Evolutionary conservation across 2,329 filamentous ascomycete genomes (phyloP).

Genomic region (Penicillium sp.): DNA sequence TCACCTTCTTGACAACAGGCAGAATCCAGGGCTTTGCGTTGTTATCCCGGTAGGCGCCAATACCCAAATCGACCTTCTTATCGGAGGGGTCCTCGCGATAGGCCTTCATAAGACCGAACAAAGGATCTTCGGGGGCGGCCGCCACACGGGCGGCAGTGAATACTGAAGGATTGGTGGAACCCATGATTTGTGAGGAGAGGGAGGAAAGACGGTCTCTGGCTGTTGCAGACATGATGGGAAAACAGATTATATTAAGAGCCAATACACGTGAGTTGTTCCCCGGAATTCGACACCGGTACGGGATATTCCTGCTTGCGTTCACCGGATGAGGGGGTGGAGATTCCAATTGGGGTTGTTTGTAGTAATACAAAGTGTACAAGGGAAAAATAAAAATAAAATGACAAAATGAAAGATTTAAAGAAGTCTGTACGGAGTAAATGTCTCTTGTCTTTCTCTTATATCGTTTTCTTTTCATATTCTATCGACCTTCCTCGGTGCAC

Average conservation of each 20-base stretch:
- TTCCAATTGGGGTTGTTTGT: too few relatives aligned
- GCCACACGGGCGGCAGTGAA: conserved; percentile 76
- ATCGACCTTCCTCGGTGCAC: conserved; percentile 4
- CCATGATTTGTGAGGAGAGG: conserved; percentile 59
- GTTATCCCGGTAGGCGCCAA: conserved; percentile 93
- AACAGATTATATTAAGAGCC: conserved; percentile 7
- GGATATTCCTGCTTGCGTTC: conserved; percentile 35
- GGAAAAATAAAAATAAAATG: too few relatives aligned
- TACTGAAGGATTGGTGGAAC: conserved; percentile 58
- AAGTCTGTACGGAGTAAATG: too few relatives aligned
- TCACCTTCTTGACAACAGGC: conserved; percentile 91
- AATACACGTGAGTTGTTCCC: conserved; percentile 10
- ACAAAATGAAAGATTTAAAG: too few relatives aligned
- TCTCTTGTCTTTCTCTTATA: neutral
- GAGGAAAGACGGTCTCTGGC: conserved; percentile 34
- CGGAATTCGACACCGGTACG: conserved; percentile 28
- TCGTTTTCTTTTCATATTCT: neutral
- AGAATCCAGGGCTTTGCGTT: conserved; percentile 96
- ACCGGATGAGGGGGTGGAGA: conserved; percentile 28
- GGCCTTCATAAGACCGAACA: conserved; percentile 88
- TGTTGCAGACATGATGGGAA: conserved; percentile 21
- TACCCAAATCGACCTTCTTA: conserved; percentile 89
- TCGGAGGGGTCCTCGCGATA: conserved; percentile 71
- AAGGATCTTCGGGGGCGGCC: conserved; percentile 87
- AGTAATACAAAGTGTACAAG: too few relatives aligned